Evolutionary conservation across 257 asterid genomes (phyloP).

Genomic region (Paraleonurus japonicus): DNA sequence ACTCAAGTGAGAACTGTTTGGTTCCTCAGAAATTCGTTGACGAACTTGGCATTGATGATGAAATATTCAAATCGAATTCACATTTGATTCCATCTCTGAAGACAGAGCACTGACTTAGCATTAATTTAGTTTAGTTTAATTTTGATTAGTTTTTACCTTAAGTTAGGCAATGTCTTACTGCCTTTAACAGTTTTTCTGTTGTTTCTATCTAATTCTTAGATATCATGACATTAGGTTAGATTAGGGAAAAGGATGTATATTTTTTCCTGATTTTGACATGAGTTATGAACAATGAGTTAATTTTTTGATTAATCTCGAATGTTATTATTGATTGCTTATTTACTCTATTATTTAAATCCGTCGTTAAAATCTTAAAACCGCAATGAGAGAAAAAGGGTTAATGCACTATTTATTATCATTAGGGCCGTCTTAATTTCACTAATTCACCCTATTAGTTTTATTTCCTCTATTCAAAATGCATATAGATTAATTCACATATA

Average conservation of each 20-base stretch:
- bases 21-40: constrained; percentile 47
- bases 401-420: neutral
- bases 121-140: constrained; percentile 6
- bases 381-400: neutral
- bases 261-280: constrained; percentile 15
- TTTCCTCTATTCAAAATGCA: no score
- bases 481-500: no score
- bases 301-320: neutral
- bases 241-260: constrained; percentile 22
- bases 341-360: neutral
- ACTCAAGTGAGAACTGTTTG: constrained; percentile 58
- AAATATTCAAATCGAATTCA: constrained; percentile 23
- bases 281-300: neutral
- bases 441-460: no score
- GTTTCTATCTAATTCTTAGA: constrained; percentile 7
- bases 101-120: constrained; percentile 5
- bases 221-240: constrained; percentile 22
- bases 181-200: neutral
- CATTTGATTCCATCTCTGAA: constrained; percentile 14
- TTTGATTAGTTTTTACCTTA: constrained; percentile 19
- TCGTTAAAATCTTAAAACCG: constrained; percentile 23
- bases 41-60: constrained; percentile 26
- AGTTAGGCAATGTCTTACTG: constrained; percentile 15
- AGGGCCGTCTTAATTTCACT: neutral
- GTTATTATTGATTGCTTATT: constrained; percentile 21